Conservation (phyloP, 2,329 filamentous ascomycete species). For the Cladophialophora bantiana region DNA sequence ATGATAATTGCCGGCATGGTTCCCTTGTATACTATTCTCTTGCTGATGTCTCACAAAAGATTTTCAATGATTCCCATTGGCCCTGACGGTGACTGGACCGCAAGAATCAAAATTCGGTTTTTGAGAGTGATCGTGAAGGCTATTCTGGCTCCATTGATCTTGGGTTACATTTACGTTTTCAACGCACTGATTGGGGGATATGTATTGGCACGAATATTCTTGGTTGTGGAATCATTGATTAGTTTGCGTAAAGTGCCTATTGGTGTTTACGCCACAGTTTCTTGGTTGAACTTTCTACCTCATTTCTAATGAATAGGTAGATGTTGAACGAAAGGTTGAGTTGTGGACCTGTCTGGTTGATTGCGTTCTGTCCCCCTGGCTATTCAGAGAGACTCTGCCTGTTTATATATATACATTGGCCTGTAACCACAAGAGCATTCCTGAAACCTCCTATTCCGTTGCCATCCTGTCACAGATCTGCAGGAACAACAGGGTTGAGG, state of each 20-base stretch:
- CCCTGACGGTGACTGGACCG: too few species aligned
- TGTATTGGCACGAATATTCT: background rate
- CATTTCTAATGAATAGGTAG: background rate
- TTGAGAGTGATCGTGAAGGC: background rate
- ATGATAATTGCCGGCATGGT: background rate
- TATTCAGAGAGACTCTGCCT: too few species aligned
- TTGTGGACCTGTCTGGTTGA: too few species aligned
- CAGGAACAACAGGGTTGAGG: too few species aligned
- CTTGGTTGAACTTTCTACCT: background rate
- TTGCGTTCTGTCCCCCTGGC: too few species aligned
- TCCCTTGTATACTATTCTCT: background rate
- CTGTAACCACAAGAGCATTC: too few species aligned
- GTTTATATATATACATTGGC: too few species aligned
- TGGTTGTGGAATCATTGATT: conserved; percentile 2
- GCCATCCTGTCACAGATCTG: too few species aligned
- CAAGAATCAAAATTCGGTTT: background rate
- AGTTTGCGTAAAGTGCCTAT: background rate
- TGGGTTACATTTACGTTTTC: background rate
- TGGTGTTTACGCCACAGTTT: background rate
- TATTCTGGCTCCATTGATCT: background rate
- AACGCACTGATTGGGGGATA: background rate
- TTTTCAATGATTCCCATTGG: too few species aligned
- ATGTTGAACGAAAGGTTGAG: too few species aligned
- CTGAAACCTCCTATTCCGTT: too few species aligned
- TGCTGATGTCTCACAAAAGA: background rate